Base-by-base conservation (phyloP, 345 rosid genomes). In the Salix arbutifolia region DNA sequence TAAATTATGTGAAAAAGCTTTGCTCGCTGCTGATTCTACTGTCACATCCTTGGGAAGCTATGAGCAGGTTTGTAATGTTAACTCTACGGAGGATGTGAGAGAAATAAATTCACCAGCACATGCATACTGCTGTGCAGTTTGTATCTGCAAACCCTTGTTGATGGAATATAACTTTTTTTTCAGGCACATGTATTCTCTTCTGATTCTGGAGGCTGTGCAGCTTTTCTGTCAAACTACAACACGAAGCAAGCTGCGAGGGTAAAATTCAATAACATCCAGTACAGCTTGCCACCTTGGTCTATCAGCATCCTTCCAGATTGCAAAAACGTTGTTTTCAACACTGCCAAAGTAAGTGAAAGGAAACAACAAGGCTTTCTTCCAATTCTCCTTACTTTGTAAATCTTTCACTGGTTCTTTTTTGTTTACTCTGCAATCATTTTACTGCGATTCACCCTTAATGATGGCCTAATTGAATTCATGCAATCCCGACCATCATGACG, bases 251-350 rank as follows among this genome's bases (percentile, higher is more conserved):
- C 81, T 21, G 84, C 33, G 25, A 74, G 42, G 37, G 75, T 81
- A 42, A 68, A 38, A 42, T 81, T 77, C 74, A 81, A 70, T 17
- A 69, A 74, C 66, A 48, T 81, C 75, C 72, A 69, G 65, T 77
- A 81, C 67, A 74, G 33, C 60, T 25, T 81, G 38, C 84, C 84
- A 1, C 80, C 84, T 23, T 81, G 84, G 84, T 81, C 80, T 58
- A 77, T 73, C 78, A 77, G 80, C 75, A 77, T 81, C 67, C 80
- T 81, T 44, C 80, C 84, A 12, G 84, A 81, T 52, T 81, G 84
- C 78, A 77, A 69, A 69, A 68, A 73, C 77, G 84, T 77, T 60
- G 78, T 69, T 58, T 81, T 72, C 74, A 81, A 81, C 75, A 81
- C 84, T 33, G 84, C 84, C 14, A 23, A 72, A 52, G 84, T 81